Base-by-base conservation (phyloP, 1,284 basidiomycete genomes). In the Pseudozyma pruni region DNA sequence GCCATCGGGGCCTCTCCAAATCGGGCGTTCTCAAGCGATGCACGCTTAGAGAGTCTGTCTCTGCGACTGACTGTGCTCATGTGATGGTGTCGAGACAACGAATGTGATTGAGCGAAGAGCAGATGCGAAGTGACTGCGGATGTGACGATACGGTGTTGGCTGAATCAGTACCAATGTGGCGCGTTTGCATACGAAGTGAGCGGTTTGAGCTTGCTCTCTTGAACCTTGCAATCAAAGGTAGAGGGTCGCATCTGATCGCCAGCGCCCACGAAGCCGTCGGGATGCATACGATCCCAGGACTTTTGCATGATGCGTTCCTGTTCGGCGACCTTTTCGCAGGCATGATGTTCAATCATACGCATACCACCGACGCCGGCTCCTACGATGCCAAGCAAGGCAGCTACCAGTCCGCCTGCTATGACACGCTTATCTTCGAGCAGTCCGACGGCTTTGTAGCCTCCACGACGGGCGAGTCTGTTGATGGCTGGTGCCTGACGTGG, bases 211-310 rank as follows among this genome's bases (percentile, higher is more conserved):
- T 2, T 9, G 25, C 46, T 43, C 46, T 54, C 46, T 27, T 53
- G 54, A 3, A 9, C 14, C 4, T 40, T 54, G 55, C 66, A 69
- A 27, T 62, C 43, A 32, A 70, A 70, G 23, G 22, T 40, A 1
- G 34, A 27, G 0, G 67, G 67, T n/a, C 67, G 60, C 51, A 70
- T 48, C 32, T 55, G 52, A 37, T 62, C 67, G 37, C 67, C 67
- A 3, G n/a, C 32, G 1, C 51, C 39, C 2, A 53, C 43, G 33
- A 48, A 70, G 22, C 59, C 51, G 25, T 70, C 67, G 1, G 55
- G 51, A 29, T 63, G 67, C 38, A 48, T 35, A 6, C 13, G 14
- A n/a, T 70, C 60, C 67, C 67, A 70, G 6, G 38, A 22, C 4
- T 13, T 19, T 20, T 70, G 67, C 60, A 70, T 55, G 3, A 20